phyloP scores from a whole-genome alignment of 805 yeast genomes.

The Naumovozyma baii region DNA sequence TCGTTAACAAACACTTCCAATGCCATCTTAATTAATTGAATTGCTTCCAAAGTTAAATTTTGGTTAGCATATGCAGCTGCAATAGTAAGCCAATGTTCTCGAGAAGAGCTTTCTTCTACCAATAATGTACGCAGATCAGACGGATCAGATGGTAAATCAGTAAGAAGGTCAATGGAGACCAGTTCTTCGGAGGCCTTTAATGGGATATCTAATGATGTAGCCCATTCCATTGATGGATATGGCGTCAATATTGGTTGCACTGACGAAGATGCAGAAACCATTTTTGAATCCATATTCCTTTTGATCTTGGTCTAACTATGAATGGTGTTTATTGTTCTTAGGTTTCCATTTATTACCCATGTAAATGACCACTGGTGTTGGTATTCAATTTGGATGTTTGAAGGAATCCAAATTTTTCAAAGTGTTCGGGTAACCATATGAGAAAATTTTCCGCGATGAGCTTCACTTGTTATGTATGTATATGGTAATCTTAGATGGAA shows the following conservation, averaged over 20 bases:
- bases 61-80: constrained; percentile 70
- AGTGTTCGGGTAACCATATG: neutral
- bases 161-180: constrained; percentile 70
- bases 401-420: neutral
- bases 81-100: constrained; percentile 75
- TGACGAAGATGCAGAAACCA: neutral
- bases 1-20: constrained; percentile 30
- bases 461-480: too few relatives aligned
- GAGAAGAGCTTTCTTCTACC: constrained; percentile 68
- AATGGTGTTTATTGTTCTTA: neutral
- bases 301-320: too few relatives aligned
- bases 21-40: constrained; percentile 54
- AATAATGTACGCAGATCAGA: constrained; percentile 69
- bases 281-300: neutral
- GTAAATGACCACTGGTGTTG: neutral
- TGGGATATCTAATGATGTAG: constrained; percentile 46
- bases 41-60: constrained; percentile 50
- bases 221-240: constrained; percentile 28
- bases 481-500: too few relatives aligned
- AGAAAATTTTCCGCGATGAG: constrained; percentile 1
- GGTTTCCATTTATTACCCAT: neutral
- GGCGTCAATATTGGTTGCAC: neutral
- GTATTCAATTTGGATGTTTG: neutral
- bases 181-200: constrained; percentile 69
- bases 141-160: constrained; percentile 85